Percentiles rank a stretch among this genome's conserved stretches.
phyloP scores from a whole-genome alignment of 495 filamentous ascomycete genomes.

The Parathielavia appendiculata region DNA sequence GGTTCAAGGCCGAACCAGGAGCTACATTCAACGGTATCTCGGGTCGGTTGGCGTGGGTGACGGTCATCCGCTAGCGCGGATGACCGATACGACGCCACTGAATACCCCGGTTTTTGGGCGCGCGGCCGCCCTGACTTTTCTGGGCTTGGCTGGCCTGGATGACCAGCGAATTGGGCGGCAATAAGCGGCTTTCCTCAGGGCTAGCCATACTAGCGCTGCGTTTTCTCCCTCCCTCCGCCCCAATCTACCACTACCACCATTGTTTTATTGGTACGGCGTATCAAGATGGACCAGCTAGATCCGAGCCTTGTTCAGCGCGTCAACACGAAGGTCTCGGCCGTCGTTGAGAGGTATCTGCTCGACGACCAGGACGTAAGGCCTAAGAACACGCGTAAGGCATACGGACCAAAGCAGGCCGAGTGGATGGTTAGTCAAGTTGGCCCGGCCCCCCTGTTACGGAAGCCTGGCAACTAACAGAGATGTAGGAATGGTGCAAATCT shows the following conservation, averaged over 20 bases:
- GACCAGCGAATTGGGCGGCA: not conserved
- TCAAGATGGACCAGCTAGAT: constrained; percentile 2
- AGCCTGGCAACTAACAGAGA: not conserved
- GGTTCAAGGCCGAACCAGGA: constrained; percentile 31
- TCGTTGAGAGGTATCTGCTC: constrained; percentile 1
- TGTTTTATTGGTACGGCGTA: too few relatives aligned
- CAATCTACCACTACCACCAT: too few relatives aligned
- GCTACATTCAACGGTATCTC: constrained; percentile 31
- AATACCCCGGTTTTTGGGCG: not conserved
- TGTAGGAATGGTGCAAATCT: not conserved
- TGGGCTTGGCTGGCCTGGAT: not conserved
- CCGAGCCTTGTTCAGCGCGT: not conserved
- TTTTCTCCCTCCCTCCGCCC: too few relatives aligned
- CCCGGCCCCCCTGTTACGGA: too few relatives aligned
- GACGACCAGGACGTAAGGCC: not conserved
- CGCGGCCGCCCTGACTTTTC: not conserved
- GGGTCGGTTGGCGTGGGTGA: too few relatives aligned
- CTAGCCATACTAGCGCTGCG: constrained; percentile 1
- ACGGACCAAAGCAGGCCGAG: constrained; percentile 33
- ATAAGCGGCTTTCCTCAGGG: not conserved
- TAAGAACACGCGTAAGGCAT: constrained; percentile 15
- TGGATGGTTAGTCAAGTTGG: too few relatives aligned
- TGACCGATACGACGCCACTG: not conserved
- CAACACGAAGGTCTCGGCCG: not conserved
- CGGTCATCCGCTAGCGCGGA: constrained; percentile 5